Percentiles rank a stretch among this genome's conserved stretches.
phyloP scores from a whole-genome alignment of 495 filamentous ascomycete genomes.

The Parathielavia hyrcaniae region DNA sequence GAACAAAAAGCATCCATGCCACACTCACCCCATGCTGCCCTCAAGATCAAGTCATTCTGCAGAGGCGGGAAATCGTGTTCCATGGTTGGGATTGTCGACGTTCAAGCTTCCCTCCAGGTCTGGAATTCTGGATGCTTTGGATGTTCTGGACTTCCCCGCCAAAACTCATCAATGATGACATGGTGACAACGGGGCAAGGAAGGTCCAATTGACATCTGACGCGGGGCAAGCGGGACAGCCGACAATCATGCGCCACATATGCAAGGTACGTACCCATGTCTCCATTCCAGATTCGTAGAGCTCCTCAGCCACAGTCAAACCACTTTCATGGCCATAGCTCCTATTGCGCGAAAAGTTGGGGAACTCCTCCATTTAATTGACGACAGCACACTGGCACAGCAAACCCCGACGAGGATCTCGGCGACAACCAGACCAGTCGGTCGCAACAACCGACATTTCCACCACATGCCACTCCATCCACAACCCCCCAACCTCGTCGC shows the following conservation, averaged over 20 bases:
- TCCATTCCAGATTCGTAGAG: not conserved
- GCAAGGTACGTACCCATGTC: slow-evolving; percentile 1
- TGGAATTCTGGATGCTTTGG: not conserved
- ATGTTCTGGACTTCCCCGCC: slow-evolving; percentile 13
- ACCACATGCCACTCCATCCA: slow-evolving; percentile 4
- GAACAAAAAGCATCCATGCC: not conserved
- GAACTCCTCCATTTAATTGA: not conserved
- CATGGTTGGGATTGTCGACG: slow-evolving; percentile 18
- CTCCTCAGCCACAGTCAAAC: not conserved
- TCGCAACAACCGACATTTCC: not conserved
- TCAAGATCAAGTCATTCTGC: slow-evolving; percentile 82
- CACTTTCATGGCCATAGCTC: not conserved
- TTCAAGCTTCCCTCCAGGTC: not conserved
- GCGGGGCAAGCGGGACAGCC: not conserved
- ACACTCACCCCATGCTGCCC: slow-evolving; percentile 74
- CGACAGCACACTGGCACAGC: not conserved
- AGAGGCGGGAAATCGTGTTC: slow-evolving; percentile 59
- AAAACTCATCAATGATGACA: not conserved
- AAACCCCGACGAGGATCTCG: not conserved
- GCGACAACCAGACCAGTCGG: slow-evolving; percentile 7
- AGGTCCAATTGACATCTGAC: not conserved
- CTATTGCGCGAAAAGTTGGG: not conserved
- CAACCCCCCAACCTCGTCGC: not conserved
- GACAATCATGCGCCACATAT: slow-evolving; percentile 5
- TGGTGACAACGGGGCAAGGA: too few relatives aligned